Percentiles rank a stretch among this genome's conserved stretches.
These are phyloP conservation scores for Rosellinia necatrix DNA, from an alignment of 2,329 filamentous ascomycete genomes.

Conservation along the genomic window DNA sequence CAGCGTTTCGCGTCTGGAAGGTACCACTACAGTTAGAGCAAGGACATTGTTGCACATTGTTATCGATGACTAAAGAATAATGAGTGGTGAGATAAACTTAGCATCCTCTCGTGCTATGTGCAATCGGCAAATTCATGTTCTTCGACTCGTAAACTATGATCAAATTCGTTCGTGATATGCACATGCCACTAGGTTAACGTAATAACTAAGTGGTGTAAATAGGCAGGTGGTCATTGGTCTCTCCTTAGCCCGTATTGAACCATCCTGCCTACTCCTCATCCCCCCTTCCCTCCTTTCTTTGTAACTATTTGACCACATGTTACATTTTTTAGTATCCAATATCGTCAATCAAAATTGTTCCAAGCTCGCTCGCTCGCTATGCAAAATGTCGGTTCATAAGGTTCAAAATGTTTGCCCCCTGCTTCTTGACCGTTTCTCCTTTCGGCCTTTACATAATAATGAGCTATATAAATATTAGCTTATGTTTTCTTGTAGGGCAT, in stretches of 20 bases:
- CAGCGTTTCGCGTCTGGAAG: too few relatives aligned
- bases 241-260: neutral
- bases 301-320: neutral
- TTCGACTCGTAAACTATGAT: neutral
- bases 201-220: too few relatives aligned
- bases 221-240: too few relatives aligned
- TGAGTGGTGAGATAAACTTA: too few relatives aligned
- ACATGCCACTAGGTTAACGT: neutral
- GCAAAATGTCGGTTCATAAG: neutral
- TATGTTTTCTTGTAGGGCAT: neutral
- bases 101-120: too few relatives aligned
- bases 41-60: too few relatives aligned
- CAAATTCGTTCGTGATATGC: neutral
- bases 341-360: neutral
- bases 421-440: neutral
- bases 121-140: neutral
- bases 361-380: constrained; percentile 10
- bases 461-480: constrained; percentile 23
- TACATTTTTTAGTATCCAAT: neutral
- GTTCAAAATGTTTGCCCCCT: neutral
- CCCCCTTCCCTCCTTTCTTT: neutral
- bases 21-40: too few relatives aligned
- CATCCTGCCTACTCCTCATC: neutral
- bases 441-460: constrained; percentile 24
- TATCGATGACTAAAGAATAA: too few relatives aligned